A percentile compares a stretch with the other conserved stretches of the same genome.
These are phyloP conservation scores for Xylaria sp. DNA, from an alignment of 2,329 filamentous ascomycete genomes.

Conservation along the genomic window DNA sequence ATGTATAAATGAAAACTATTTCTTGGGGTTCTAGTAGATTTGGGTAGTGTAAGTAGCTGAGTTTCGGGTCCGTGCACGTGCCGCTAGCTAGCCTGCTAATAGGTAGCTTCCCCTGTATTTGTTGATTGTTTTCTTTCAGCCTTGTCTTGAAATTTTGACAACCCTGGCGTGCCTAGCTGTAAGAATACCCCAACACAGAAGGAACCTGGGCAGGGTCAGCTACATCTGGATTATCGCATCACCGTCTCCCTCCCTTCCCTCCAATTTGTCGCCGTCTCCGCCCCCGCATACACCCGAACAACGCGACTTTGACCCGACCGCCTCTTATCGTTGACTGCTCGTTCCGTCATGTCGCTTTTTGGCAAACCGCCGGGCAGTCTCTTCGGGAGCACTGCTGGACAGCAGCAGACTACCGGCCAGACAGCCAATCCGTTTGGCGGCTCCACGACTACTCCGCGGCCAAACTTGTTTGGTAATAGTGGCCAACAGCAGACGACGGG, in stretches of 20 bases:
- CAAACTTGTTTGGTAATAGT: constrained; percentile 14
- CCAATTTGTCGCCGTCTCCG: not conserved
- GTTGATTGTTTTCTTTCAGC: constrained; percentile 49
- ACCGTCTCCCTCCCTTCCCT: not conserved
- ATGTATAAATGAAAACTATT: not conserved
- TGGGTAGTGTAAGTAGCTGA: not conserved
- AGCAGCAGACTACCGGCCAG: constrained; percentile 11
- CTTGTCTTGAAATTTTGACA: constrained; percentile 42
- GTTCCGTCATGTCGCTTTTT: constrained; percentile 43
- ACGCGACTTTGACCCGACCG: constrained; percentile 6
- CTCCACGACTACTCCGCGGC: constrained; percentile 4
- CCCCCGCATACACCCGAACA: not conserved
- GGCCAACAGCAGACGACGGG: constrained; percentile 14
- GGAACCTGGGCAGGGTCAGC: not conserved
- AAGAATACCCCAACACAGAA: constrained; percentile 1
- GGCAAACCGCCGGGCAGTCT: constrained; percentile 28
- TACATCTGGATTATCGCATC: not conserved
- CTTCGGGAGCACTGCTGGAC: constrained; percentile 25
- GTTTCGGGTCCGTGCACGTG: constrained; percentile 38
- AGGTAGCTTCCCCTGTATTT: constrained; percentile 34
- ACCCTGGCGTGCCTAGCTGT: constrained; percentile 1
- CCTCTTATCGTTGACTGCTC: not conserved
- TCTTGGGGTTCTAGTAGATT: no score
- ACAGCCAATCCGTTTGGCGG: constrained; percentile 1
- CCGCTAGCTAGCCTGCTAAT: constrained; percentile 11